A percentile compares a stretch with the other conserved stretches of the same genome.
Conservation (phyloP, 208 protist species). For the Polymyxa betae region DNA sequence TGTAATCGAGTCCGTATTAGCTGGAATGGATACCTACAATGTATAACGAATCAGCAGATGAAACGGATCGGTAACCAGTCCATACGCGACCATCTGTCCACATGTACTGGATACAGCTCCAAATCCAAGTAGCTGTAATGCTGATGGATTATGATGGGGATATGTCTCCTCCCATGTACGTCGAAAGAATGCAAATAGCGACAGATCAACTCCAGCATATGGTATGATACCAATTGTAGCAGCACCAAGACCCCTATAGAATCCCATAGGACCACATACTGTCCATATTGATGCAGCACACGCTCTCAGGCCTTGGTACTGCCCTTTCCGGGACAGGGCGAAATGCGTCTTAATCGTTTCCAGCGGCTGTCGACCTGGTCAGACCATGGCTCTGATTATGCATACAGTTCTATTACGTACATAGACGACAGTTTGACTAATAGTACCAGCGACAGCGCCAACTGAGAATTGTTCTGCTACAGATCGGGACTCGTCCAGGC, state of each 20-base stretch:
- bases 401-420: no score
- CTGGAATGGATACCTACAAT: neutral
- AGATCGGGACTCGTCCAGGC: neutral
- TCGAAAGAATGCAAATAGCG: neutral
- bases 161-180: neutral
- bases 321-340: neutral
- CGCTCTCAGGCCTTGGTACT: neutral
- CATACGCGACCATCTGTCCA: neutral
- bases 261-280: neutral
- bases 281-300: neutral
- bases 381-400: no score
- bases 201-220: slow-evolving; percentile 1
- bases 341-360: slow-evolving; percentile 29
- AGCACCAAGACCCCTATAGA: neutral
- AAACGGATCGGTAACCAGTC: no score
- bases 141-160: neutral
- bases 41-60: no score
- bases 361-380: no score
- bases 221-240: neutral
- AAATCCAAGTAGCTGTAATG: neutral
- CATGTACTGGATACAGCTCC: neutral
- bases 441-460: neutral
- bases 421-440: neutral
- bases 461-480: neutral
- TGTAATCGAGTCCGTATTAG: neutral